These are phyloP conservation scores for Hyaloscypha bicolor DNA, from an alignment of 495 filamentous ascomycete genomes.

Conservation along the genomic window DNA sequence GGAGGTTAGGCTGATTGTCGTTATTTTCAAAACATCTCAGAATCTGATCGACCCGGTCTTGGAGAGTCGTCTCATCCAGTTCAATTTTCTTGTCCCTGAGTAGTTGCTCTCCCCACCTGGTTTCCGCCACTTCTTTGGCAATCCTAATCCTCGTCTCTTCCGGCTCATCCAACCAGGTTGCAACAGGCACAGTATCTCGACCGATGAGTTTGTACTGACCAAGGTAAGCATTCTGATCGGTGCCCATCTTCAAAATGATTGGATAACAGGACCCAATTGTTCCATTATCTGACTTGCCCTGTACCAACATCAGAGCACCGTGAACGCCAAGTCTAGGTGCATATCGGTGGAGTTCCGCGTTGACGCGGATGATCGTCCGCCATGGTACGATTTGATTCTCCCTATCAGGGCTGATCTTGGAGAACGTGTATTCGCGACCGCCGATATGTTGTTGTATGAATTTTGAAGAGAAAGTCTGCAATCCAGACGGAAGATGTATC, in stretches of 20 bases:
- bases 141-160: conserved; percentile 1
- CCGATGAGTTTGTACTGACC: neutral
- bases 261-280: neutral
- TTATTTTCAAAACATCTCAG: too few relatives aligned
- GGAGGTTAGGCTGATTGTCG: too few relatives aligned
- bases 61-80: too few relatives aligned
- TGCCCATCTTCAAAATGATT: neutral
- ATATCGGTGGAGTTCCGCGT: neutral
- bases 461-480: too few relatives aligned
- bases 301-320: neutral
- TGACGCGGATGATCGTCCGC: neutral
- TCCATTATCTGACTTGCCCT: neutral
- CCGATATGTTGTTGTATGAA: too few relatives aligned
- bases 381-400: neutral
- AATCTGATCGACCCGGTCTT: too few relatives aligned
- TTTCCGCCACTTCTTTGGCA: neutral
- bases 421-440: too few relatives aligned
- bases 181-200: neutral
- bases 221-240: neutral
- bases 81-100: neutral
- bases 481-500: too few relatives aligned
- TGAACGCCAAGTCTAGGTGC: conserved; percentile 1
- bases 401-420: too few relatives aligned
- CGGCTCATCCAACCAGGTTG: neutral
- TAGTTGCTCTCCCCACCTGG: neutral